These are phyloP conservation scores for Diplodia scrobiculata DNA, from an alignment of 2,329 filamentous ascomycete species.

Conservation along the genomic window DNA sequence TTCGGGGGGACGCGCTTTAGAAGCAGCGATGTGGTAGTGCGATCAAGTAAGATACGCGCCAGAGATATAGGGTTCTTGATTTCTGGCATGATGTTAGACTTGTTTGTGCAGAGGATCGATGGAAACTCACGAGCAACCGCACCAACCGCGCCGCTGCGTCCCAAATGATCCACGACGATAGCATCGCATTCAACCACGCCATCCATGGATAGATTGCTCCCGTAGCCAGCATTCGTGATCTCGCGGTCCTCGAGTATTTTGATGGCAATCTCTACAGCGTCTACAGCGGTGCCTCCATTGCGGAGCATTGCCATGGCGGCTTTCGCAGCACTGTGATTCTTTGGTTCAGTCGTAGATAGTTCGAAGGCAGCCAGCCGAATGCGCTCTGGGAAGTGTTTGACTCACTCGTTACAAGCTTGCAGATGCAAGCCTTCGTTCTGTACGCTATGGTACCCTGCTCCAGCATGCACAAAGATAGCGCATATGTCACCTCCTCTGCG, in stretches of 20 bases:
- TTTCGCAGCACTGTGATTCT: conserved; percentile 68
- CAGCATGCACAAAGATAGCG: conserved; percentile 93
- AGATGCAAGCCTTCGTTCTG: conserved; percentile 85
- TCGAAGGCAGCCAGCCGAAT: not conserved
- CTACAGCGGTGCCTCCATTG: conserved; percentile 75
- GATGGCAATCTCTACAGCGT: conserved; percentile 88
- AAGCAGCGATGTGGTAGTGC: conserved; percentile 73
- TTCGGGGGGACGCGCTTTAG: conserved; percentile 90
- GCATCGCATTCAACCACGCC: conserved; percentile 94
- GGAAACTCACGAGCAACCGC: conserved; percentile 78
- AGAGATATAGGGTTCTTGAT: conserved; percentile 90
- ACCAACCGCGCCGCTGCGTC: conserved; percentile 89
- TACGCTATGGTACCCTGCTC: conserved; percentile 88
- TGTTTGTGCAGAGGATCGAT: not conserved
- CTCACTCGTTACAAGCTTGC: conserved; percentile 84
- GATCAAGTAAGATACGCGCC: conserved; percentile 79
- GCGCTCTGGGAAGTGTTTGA: conserved; percentile 31
- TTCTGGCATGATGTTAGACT: conserved; percentile 56
- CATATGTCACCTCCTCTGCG: conserved; percentile 36
- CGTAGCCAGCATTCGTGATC: conserved; percentile 94
- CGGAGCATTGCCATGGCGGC: conserved; percentile 80
- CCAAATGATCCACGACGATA: conserved; percentile 85
- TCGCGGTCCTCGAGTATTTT: conserved; percentile 87
- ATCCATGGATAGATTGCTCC: conserved; percentile 89
- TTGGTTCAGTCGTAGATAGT: not conserved